Conservation (phyloP, 345 rosid species). For the Ailanthus altissimus region DNA sequence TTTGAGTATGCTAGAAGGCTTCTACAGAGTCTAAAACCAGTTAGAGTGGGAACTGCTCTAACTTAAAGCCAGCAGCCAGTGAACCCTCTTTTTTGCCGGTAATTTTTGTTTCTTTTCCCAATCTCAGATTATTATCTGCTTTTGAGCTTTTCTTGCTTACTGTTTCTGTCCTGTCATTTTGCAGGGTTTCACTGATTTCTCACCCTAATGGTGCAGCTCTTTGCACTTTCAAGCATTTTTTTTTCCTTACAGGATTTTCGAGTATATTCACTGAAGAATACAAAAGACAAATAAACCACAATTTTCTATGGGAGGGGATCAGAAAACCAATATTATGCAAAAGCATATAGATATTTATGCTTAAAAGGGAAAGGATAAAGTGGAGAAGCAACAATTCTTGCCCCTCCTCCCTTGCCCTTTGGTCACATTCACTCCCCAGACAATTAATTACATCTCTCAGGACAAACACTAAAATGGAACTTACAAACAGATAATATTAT, state of each 20-base stretch:
- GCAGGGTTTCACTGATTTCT: constrained; percentile 26
- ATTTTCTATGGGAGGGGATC: neutral
- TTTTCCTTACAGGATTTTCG: neutral
- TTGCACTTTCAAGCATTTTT: neutral
- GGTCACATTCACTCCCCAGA: too few relatives aligned
- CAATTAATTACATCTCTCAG: neutral
- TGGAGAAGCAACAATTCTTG: too few relatives aligned
- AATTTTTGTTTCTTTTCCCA: constrained; percentile 14
- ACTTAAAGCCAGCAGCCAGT: constrained; percentile 30
- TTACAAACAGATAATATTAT: neutral
- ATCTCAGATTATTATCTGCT: neutral
- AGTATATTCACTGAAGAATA: constrained; percentile 5
- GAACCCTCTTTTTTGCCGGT: constrained; percentile 37
- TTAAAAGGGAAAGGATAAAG: too few relatives aligned
- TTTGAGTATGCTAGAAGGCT: constrained; percentile 56
- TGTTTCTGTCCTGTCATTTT: neutral
- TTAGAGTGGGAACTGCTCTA: constrained; percentile 54
- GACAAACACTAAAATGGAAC: neutral
- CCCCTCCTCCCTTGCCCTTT: too few relatives aligned
- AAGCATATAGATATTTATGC: neutral
- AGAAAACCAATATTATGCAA: neutral
- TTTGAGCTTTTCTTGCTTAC: neutral
- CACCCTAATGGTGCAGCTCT: neutral
- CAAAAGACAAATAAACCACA: neutral
- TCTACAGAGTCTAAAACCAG: constrained; percentile 52